phyloP scores from a whole-genome alignment of 345 rosid species.

The Eucalyptus cloeziana region DNA sequence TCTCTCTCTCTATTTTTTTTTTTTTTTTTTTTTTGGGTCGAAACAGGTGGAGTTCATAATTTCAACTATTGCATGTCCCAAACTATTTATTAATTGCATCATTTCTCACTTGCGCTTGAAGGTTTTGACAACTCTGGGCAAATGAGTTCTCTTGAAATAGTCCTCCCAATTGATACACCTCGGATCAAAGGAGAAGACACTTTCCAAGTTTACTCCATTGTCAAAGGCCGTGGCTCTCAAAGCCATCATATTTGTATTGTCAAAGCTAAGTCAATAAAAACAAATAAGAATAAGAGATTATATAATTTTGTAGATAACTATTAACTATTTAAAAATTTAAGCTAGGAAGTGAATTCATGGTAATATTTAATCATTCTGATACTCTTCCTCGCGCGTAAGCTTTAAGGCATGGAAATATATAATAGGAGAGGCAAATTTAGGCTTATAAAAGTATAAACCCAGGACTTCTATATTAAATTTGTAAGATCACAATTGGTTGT shows the following conservation, averaged over 20 bases:
- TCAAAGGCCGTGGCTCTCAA: neutral
- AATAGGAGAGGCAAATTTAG: neutral
- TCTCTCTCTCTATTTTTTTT: no score
- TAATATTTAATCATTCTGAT: neutral
- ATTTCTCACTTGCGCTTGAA: neutral
- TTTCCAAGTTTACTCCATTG: neutral
- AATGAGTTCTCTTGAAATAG: constrained; percentile 25
- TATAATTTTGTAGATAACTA: neutral
- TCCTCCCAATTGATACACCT: constrained; percentile 39
- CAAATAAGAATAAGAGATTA: no score
- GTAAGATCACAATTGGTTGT: neutral
- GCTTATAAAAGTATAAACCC: neutral
- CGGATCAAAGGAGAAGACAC: constrained; percentile 32
- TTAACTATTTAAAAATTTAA: neutral
- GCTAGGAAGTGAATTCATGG: neutral
- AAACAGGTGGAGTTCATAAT: neutral
- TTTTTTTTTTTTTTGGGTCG: no score
- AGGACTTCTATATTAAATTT: neutral
- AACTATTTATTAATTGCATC: neutral
- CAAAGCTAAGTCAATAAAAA: constrained; percentile 9
- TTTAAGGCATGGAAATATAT: neutral
- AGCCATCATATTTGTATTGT: constrained; percentile 13
- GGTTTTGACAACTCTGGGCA: constrained; percentile 19
- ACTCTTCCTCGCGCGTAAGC: neutral
- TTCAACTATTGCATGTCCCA: neutral